Conservation (phyloP, 1,139 yeast species). For the Suhomyces ambrosiae region DNA sequence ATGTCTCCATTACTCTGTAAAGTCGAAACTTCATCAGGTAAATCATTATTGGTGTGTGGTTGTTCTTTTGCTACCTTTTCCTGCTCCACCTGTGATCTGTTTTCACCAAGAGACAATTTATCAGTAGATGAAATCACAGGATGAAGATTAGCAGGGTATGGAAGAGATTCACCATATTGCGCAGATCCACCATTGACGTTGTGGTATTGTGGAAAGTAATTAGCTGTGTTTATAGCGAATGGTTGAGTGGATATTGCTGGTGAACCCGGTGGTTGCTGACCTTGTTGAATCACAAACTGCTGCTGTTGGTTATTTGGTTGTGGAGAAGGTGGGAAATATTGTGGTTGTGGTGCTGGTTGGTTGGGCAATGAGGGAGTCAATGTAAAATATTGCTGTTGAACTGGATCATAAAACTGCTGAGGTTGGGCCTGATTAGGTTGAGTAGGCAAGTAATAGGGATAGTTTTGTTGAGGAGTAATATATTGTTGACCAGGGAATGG, state of each 20-base stretch:
- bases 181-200: slow-evolving; percentile 9
- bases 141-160: slow-evolving; percentile 19
- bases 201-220: slow-evolving; percentile 22
- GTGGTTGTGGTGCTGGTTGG: slow-evolving; percentile 31
- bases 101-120: slow-evolving; percentile 6
- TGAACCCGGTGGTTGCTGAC: slow-evolving; percentile 12
- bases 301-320: slow-evolving; percentile 23
- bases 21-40: slow-evolving; percentile 19
- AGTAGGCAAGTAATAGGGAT: slow-evolving; percentile 19
- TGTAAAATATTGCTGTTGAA: slow-evolving; percentile 49
- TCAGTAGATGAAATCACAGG: slow-evolving; percentile 16
- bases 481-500: slow-evolving; percentile 14
- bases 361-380: slow-evolving; percentile 36
- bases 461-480: slow-evolving; percentile 16
- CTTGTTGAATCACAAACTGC: slow-evolving; percentile 15
- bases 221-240: slow-evolving; percentile 21
- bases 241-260: slow-evolving; percentile 15
- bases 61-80: slow-evolving; percentile 1
- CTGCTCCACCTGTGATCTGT: background rate
- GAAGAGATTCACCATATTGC: slow-evolving; percentile 18
- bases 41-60: slow-evolving; percentile 6
- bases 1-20: slow-evolving; percentile 16
- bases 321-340: slow-evolving; percentile 42
- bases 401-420: slow-evolving; percentile 50
- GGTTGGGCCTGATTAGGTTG: slow-evolving; percentile 25